phyloP scores from a whole-genome alignment of 2,329 filamentous ascomycete genomes.

The Epichloe amarillans region DNA sequence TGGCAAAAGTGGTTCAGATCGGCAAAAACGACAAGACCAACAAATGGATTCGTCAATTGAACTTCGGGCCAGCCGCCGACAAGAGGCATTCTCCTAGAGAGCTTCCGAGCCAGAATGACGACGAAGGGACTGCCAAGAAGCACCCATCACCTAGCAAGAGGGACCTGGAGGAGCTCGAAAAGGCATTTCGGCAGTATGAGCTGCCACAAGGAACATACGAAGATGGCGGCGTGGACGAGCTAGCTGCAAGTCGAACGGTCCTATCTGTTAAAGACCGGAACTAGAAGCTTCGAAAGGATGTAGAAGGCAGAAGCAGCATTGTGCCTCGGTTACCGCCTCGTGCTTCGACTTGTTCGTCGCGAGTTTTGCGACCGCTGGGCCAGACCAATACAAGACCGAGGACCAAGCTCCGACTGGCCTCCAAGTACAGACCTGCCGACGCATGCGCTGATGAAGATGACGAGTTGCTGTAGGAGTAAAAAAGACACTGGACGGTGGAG shows the following conservation, averaged over 20 bases:
- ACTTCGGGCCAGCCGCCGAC: neutral
- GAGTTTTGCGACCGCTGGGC: neutral
- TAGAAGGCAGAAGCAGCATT: neutral
- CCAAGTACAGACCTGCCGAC: neutral
- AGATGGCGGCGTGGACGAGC: constrained; percentile 18
- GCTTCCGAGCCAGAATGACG: neutral
- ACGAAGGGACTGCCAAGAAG: constrained; percentile 22
- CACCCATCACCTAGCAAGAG: constrained; percentile 32
- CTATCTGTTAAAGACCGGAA: constrained; percentile 18
- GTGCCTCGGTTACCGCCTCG: neutral
- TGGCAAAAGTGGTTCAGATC: constrained; percentile 7
- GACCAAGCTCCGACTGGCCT: neutral
- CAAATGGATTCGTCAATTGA: constrained; percentile 3
- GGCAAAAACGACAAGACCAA: constrained; percentile 1
- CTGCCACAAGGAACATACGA: constrained; percentile 9
- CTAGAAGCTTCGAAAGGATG: neutral
- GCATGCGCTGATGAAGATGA: constrained; percentile 1
- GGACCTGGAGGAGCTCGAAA: constrained; percentile 24
- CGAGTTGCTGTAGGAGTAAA: constrained; percentile 1
- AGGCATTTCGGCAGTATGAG: constrained; percentile 21
- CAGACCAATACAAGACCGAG: neutral
- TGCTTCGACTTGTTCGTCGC: neutral
- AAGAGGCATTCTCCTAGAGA: neutral
- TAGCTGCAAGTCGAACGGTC: constrained; percentile 8
- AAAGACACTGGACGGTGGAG: too few relatives aligned